Evolutionary conservation across 768 basidiomycete species (phyloP).

Genomic region (Lactarius quietus): DNA sequence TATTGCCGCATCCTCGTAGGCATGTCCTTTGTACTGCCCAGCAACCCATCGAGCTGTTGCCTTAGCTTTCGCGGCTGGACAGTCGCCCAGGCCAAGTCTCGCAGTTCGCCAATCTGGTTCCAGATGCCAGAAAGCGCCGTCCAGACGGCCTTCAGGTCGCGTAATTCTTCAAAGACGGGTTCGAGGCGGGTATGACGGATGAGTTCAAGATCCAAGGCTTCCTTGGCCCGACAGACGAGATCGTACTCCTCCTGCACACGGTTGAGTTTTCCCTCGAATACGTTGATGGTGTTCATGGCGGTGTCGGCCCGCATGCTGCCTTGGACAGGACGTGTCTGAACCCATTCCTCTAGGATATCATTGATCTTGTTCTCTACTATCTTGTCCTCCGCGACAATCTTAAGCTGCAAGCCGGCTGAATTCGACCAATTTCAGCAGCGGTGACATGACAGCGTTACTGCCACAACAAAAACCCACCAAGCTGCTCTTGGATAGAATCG

Average conservation of each 20-base stretch:
- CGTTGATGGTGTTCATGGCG: conserved; percentile 93
- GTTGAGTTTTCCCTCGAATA: conserved; percentile 88
- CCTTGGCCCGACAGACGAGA: conserved; percentile 93
- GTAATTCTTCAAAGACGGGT: conserved; percentile 91
- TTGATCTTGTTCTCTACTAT: conserved; percentile 95
- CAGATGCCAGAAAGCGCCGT: conserved; percentile 97
- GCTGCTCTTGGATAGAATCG: conserved; percentile 96
- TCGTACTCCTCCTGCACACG: conserved; percentile 94
- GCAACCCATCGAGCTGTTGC: conserved; percentile 86
- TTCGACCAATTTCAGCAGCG: background rate
- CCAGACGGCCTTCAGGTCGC: conserved; percentile 98
- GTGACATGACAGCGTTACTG: background rate
- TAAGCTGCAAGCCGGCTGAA: conserved; percentile 92
- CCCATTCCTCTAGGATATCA: conserved; percentile 91
- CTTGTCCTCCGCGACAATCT: conserved; percentile 99
- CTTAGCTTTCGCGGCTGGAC: conserved; percentile 94
- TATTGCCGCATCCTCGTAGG: conserved; percentile 99
- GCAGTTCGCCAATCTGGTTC: conserved; percentile 85
- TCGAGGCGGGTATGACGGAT: conserved; percentile 86
- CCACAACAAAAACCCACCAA: conserved; percentile 54
- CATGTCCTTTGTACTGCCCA: conserved; percentile 97
- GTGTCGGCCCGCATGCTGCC: conserved; percentile 95
- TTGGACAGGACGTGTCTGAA: conserved; percentile 92
- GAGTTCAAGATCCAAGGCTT: conserved; percentile 91
- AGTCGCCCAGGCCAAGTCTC: conserved; percentile 86